phyloP scores from a whole-genome alignment of 176 grass and related monocot genomes.

The Phyllostachys edulis region DNA sequence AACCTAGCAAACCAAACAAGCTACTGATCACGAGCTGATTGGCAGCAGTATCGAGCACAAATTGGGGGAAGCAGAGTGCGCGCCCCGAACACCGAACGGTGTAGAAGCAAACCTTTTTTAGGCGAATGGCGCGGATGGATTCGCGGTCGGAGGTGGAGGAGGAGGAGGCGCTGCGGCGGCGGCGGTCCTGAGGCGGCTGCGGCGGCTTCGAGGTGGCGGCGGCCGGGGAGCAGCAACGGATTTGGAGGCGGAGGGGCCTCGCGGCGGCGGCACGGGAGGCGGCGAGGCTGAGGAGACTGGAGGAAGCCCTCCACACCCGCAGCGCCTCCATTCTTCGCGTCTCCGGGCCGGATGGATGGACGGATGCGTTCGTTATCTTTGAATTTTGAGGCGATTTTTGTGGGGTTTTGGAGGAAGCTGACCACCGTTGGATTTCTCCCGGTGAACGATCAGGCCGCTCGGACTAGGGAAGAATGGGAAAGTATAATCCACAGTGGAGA shows the following conservation, averaged over 20 bases:
- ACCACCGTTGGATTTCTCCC: background rate
- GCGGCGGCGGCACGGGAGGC: constrained; percentile 32
- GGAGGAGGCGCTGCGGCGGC: constrained; percentile 54
- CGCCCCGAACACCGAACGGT: background rate
- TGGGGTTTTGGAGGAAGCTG: background rate
- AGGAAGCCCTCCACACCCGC: constrained; percentile 74
- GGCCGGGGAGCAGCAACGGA: constrained; percentile 45
- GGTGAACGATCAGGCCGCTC: background rate
- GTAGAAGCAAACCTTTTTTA: constrained; percentile 60
- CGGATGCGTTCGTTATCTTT: constrained; percentile 16
- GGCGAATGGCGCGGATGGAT: constrained; percentile 87
- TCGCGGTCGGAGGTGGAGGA: constrained; percentile 88
- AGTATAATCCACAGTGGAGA: background rate
- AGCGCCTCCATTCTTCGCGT: constrained; percentile 56
- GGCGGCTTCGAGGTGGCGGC: constrained; percentile 43
- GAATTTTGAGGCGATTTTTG: constrained; percentile 15
- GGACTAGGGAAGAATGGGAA: background rate
- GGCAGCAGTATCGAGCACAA: background rate
- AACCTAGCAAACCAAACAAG: constrained; percentile 55
- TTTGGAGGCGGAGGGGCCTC: constrained; percentile 22
- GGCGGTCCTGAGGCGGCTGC: constrained; percentile 38
- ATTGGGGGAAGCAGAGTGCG: background rate
- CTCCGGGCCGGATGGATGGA: background rate
- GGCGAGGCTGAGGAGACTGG: constrained; percentile 55
- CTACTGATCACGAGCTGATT: background rate